phyloP scores from a whole-genome alignment of 2,329 filamentous ascomycete genomes.

The Ophiognomonia clavigignenti-juglandacearum region DNA sequence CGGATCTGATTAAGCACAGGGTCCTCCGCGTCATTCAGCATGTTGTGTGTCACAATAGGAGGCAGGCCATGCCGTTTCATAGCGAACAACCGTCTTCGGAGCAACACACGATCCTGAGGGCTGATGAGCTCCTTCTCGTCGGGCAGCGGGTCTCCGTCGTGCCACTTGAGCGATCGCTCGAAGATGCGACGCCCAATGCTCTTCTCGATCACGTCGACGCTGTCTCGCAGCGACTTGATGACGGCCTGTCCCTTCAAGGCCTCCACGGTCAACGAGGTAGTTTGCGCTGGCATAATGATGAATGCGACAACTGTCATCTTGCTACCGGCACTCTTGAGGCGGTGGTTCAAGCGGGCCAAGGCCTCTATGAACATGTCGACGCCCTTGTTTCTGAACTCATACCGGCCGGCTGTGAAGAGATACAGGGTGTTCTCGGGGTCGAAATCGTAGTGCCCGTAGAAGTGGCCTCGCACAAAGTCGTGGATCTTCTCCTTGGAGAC shows the following conservation, averaged over 20 bases:
- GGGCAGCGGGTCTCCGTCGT: conserved; percentile 86
- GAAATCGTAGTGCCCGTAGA: conserved; percentile 97
- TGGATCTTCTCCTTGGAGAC: conserved; percentile 97
- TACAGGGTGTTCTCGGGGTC: conserved; percentile 95
- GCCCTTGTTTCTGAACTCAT: conserved; percentile 97
- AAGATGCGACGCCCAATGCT: conserved; percentile 92
- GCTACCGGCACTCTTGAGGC: conserved; percentile 77
- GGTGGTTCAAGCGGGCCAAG: conserved; percentile 87
- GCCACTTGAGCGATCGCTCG: conserved; percentile 91
- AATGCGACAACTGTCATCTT: conserved; percentile 96
- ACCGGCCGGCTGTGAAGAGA: conserved; percentile 94
- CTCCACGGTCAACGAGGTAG: conserved; percentile 89
- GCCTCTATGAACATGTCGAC: conserved; percentile 99
- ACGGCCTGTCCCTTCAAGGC: conserved; percentile 95
- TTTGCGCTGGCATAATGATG: conserved; percentile 98
- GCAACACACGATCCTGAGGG: conserved; percentile 83
- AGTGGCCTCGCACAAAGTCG: conserved; percentile 96
- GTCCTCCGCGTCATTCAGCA: conserved; percentile 90
- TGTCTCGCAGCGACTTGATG: conserved; percentile 92
- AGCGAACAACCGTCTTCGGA: conserved; percentile 86
- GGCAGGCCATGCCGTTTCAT: conserved; percentile 92
- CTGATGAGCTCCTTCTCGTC: conserved; percentile 97
- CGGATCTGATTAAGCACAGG: conserved; percentile 94
- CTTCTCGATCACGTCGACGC: conserved; percentile 85
- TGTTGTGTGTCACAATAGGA: conserved; percentile 98